Conservation (phyloP, 1,284 basidiomycete genomes). For the Apiotrichum siamense region DNA sequence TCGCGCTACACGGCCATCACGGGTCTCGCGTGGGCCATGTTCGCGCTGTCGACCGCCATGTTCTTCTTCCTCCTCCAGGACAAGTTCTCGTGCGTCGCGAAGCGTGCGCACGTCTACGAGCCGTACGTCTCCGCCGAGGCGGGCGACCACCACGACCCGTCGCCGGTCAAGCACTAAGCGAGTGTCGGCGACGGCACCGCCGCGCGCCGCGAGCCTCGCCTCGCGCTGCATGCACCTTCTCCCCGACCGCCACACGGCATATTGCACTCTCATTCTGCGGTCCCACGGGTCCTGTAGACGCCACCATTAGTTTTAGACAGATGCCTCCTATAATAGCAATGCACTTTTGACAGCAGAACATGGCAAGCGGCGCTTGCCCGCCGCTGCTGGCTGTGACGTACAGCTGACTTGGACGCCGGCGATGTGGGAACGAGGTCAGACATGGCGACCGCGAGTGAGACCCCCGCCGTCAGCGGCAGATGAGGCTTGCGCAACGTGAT, state of each 20-base stretch:
- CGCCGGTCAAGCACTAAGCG: constrained; percentile 1
- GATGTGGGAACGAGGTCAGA: too few species aligned
- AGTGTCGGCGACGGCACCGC: neutral
- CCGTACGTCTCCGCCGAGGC: constrained; percentile 10
- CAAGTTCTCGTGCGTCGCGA: constrained; percentile 25
- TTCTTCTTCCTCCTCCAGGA: constrained; percentile 32
- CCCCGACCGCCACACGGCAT: neutral
- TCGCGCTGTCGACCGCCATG: constrained; percentile 31
- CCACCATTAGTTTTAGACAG: neutral
- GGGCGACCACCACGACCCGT: neutral
- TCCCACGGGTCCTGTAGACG: too few species aligned
- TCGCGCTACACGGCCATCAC: constrained; percentile 29
- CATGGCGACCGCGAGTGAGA: too few species aligned
- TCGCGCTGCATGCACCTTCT: neutral
- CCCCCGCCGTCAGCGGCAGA: too few species aligned
- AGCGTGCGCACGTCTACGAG: constrained; percentile 26
- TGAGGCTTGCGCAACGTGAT: too few species aligned
- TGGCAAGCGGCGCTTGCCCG: too few species aligned
- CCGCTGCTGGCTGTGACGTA: too few species aligned
- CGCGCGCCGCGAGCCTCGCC: neutral
- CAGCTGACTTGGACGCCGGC: too few species aligned
- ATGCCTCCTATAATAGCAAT: neutral
- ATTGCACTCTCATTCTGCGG: neutral
- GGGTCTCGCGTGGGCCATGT: constrained; percentile 39
- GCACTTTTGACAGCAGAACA: too few species aligned